Evolutionary conservation across 106 monocot genomes (phyloP).

Genomic region (Xerophyta viscosa): DNA sequence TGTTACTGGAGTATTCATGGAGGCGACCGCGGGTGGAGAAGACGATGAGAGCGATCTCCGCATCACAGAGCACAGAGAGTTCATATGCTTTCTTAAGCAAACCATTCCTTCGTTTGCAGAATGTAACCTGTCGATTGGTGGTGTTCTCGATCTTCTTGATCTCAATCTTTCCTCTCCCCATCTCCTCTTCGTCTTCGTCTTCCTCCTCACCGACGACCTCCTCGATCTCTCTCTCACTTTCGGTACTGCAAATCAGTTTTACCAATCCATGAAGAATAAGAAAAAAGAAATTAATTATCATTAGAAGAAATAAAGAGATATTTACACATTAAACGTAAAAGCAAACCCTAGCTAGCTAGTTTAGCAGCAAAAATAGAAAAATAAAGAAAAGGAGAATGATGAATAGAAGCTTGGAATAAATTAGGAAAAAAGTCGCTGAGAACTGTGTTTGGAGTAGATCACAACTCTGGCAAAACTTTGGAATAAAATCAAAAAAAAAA

Average conservation of each 20-base stretch:
- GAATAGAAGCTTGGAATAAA: neutral
- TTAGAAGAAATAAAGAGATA: neutral
- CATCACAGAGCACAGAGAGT: conserved; percentile 12
- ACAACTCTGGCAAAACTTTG: no score
- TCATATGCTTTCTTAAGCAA: conserved; percentile 14
- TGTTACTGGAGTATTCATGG: conserved; percentile 9
- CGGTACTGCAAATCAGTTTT: neutral
- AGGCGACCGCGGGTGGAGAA: conserved; percentile 14
- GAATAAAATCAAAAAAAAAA: no score
- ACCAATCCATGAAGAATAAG: neutral
- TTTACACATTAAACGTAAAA: neutral
- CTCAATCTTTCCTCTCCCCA: conserved; percentile 32
- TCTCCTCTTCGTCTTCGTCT: conserved; percentile 4
- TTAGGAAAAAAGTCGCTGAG: no score
- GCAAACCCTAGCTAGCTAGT: neutral
- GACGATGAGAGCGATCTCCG: conserved; percentile 13
- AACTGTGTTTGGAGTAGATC: no score
- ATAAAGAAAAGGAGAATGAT: neutral
- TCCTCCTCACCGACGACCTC: neutral
- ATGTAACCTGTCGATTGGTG: conserved; percentile 29
- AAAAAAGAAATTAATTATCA: neutral
- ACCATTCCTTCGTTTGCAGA: conserved; percentile 20
- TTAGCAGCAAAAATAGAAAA: neutral
- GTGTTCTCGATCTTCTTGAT: conserved; percentile 35
- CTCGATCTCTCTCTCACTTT: neutral